Percentiles rank a stretch among this genome's conserved stretches.
phyloP scores from a whole-genome alignment of 2,329 filamentous ascomycete species.

The Rosellinia necatrix region DNA sequence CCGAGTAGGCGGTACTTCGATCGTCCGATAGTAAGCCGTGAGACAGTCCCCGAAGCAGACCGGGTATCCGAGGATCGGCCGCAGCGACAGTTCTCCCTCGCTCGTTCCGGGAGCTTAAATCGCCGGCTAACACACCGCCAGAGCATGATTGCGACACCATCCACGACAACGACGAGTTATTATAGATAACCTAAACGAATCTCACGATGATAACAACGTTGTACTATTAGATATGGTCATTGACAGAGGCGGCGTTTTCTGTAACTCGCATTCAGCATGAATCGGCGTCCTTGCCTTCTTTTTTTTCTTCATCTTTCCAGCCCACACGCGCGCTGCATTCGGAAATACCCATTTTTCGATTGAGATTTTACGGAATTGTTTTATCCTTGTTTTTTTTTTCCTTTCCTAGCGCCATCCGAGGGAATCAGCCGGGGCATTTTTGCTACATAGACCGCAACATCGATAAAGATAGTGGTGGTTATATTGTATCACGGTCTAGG shows the following conservation, averaged over 20 bases:
- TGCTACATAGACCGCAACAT: not conserved
- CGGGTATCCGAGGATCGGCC: conserved; percentile 47
- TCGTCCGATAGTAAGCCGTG: conserved; percentile 48
- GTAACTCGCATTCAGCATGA: conserved; percentile 33
- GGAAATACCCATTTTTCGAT: conserved; percentile 21
- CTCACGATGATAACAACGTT: conserved; percentile 40
- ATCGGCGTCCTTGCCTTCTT: conserved; percentile 31
- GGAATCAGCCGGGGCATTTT: not conserved
- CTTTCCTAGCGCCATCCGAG: not conserved
- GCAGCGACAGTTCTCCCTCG: conserved; percentile 52
- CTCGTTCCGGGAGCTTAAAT: conserved; percentile 53
- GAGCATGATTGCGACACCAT: conserved; percentile 47
- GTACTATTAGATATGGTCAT: conserved; percentile 38
- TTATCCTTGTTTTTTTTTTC: not conserved
- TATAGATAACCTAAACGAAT: conserved; percentile 47
- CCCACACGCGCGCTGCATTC: conserved; percentile 20
- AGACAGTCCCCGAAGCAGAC: conserved; percentile 44
- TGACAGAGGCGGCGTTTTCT: conserved; percentile 30
- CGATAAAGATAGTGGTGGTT: not conserved
- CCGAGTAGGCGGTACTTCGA: conserved; percentile 55
- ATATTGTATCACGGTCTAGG: not conserved
- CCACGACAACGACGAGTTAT: conserved; percentile 44
- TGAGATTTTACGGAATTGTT: conserved; percentile 11
- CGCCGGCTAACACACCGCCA: conserved; percentile 50
- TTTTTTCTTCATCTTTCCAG: conserved; percentile 24